phyloP scores from a whole-genome alignment of 768 basidiomycete genomes.

The Amylocystis lapponica region DNA sequence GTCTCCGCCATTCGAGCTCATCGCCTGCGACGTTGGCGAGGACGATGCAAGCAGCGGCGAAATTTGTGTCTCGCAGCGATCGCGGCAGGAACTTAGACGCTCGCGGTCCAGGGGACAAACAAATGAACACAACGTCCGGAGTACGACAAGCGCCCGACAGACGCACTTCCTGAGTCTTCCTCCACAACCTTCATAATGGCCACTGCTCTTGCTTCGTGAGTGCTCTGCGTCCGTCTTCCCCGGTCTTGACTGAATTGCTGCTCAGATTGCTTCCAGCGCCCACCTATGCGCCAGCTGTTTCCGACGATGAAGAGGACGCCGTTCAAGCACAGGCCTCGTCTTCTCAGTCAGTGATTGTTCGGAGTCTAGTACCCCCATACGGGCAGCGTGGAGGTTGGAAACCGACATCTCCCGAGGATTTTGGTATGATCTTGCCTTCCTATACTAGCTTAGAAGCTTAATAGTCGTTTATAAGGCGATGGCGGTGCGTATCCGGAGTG shows the following conservation, averaged over 20 bases:
- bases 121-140: slow-evolving; percentile 5
- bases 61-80: slow-evolving; percentile 3
- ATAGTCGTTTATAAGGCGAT: slow-evolving; percentile 42
- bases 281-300: slow-evolving; percentile 41
- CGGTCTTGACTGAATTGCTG: slow-evolving; percentile 6
- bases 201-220: slow-evolving; percentile 72
- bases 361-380: slow-evolving; percentile 69
- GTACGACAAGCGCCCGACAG: too few relatives aligned
- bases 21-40: slow-evolving; percentile 12
- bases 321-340: slow-evolving; percentile 23
- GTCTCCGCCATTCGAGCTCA: slow-evolving; percentile 20
- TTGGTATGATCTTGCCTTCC: slow-evolving; percentile 45
- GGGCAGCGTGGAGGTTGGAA: slow-evolving; percentile 85
- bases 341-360: slow-evolving; percentile 40
- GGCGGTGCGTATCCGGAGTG: slow-evolving; percentile 93
- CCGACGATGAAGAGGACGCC: slow-evolving; percentile 59
- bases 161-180: too few relatives aligned
- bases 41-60: slow-evolving; percentile 4
- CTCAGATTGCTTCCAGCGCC: slow-evolving; percentile 68
- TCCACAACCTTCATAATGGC: slow-evolving; percentile 38
- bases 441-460: slow-evolving; percentile 3
- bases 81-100: neutral
- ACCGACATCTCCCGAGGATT: slow-evolving; percentile 78
- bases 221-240: slow-evolving; percentile 13
- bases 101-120: slow-evolving; percentile 3